Base-by-base conservation (phyloP, 768 basidiomycete genomes). In the Lactarius akahatsu region DNA sequence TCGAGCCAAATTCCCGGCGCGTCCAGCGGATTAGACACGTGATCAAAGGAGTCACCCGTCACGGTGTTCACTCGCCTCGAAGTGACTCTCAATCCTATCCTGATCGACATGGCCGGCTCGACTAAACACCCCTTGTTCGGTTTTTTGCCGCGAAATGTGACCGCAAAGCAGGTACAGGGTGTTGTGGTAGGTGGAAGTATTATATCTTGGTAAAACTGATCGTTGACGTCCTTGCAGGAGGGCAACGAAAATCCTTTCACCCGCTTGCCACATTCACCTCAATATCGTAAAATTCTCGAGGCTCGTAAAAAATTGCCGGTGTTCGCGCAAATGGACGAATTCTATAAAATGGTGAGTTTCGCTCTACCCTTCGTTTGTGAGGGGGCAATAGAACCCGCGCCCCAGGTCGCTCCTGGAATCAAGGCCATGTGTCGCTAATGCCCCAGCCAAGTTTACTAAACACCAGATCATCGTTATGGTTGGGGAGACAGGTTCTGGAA, bases 401-500 rank as follows among this genome's bases (percentile, higher is more conserved):
- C 67, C 68, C 68, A 67, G 66, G 36, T 66, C 61, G 57, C 71
- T 62, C 68, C 69, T 69, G 67, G 57, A 54, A 66, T 16, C 62
- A 68, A 64, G 66, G 61, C 64, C 69, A 55, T 65, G 62, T 71
- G 57, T 67, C 71, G 58, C 75, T 77, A 70, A 77, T 74, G 43
- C 67, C 68, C 67, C 63, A 65, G 61, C 60, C 71, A 77, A 90
- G 87, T 92, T 91, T 78, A 84, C 73, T 63, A 78, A 85, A 71
- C 85, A 93, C 75, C 94, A 96, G 79, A 89, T 97, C 69, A 88
- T 91, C 47, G 85, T 94, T 67, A 89, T 94, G 86, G 90, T 93
- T 65, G 92, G 96, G 72, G 96, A 97, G 80, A 97, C 96, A 0
- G 96, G 95, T 11, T 91, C 93, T 32, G 96, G 95, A 40, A 98